Percentiles rank a stretch among this genome's conserved stretches.
Evolutionary conservation across 805 yeast species (phyloP).

Genomic region (Trichomonascus vanleenenianus): DNA sequence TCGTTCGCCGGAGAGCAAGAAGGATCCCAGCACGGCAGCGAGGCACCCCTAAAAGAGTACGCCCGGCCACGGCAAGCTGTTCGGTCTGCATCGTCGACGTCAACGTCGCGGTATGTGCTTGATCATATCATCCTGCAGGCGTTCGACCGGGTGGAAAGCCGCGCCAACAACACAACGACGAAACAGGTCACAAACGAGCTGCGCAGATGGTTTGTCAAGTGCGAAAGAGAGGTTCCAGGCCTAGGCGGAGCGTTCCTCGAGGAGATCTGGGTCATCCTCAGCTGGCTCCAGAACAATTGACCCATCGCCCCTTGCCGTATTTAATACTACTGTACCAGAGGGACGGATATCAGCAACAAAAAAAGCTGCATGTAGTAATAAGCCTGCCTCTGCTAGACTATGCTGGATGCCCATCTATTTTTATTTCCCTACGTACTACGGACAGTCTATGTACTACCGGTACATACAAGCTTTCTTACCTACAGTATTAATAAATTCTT

Average conservation of each 20-base stretch:
- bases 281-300: not conserved
- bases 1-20: too few species aligned
- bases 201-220: slow-evolving; percentile 1
- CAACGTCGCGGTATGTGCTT: not conserved
- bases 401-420: not conserved
- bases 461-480: too few species aligned
- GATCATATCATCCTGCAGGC: slow-evolving; percentile 8
- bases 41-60: too few species aligned
- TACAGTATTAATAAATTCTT: too few species aligned
- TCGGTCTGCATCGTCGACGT: too few species aligned
- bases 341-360: too few species aligned
- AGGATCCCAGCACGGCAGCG: too few species aligned
- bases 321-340: not conserved
- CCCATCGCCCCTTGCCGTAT: not conserved
- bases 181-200: slow-evolving; percentile 2
- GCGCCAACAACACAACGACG: slow-evolving; percentile 6
- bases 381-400: not conserved
- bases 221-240: slow-evolving; percentile 10
- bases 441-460: too few species aligned
- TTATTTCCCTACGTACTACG: too few species aligned
- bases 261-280: slow-evolving; percentile 8
- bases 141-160: slow-evolving; percentile 5
- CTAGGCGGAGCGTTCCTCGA: slow-evolving; percentile 10
- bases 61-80: too few species aligned
- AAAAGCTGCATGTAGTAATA: not conserved